Evolutionary conservation across 805 yeast species (phyloP), one percentile per base, ranked within the genome.

Genomic region (Candida vartiovaarae): DNA sequence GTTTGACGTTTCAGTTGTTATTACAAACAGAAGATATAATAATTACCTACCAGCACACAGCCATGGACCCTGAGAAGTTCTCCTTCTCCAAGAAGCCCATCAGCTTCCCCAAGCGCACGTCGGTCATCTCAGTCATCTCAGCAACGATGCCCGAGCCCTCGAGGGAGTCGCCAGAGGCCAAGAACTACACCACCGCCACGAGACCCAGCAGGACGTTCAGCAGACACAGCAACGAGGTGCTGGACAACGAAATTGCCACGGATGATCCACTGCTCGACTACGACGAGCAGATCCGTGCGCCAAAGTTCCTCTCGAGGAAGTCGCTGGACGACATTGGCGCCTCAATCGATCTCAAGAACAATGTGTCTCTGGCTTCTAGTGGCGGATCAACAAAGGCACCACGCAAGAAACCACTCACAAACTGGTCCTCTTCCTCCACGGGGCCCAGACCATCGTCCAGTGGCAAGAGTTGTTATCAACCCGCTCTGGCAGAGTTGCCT

Each of bases 281-380:
- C 38, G 53, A 58, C 40, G 54, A 56, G 35, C 61, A 57, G 42
- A 58, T 58, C 25, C 44, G 62, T 24, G 62, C 59, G 1, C 62
- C 62, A 3, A 58, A 58, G 44, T 51, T 58, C 41, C 49, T 39
- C 6, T 45, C 48, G 15, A 40, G 32, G 45, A 47, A 37, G 34
- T 48, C 48, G 10, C 33, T 52, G 10, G 53, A 49, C 9, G 47
- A 44, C 32, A 42, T 40, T 39, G 49, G 49, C 20, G 32, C 11
- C 10, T 39, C 34, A 6, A 23, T 27, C 10, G 34, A 38, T 9
- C 28, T 23, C 7, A 15, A 15, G 20, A 15, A 15, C 20, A 15
- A 15, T 15, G 20, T 15, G 20, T 15, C 20, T 15, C 20, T 15
- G 20, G 20, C 20, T 15, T 15, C 20, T 15, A 15, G 20, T 15